These are phyloP conservation scores for Penicillium occitanis DNA, from an alignment of 2,329 filamentous ascomycete genomes.

Conservation along the genomic window DNA sequence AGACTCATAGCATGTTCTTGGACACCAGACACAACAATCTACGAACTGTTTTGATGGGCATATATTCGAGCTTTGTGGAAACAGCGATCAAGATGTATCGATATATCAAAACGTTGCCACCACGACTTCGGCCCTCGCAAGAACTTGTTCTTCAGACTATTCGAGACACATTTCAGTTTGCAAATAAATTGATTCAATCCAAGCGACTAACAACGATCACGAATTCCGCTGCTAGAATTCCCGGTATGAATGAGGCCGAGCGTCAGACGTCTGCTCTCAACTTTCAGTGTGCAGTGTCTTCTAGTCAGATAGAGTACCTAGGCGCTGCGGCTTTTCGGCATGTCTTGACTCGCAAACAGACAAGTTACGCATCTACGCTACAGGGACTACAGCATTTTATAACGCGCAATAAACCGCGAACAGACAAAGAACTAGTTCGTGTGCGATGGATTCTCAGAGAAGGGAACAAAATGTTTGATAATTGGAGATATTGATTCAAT, in stretches of 20 bases:
- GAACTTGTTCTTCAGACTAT: constrained; percentile 66
- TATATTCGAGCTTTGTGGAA: constrained; percentile 73
- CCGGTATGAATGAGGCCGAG: too few species aligned
- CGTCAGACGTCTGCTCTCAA: constrained; percentile 23
- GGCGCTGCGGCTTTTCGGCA: constrained; percentile 67
- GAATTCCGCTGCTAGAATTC: neutral
- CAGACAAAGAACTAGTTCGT: constrained; percentile 36
- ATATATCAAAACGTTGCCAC: constrained; percentile 61
- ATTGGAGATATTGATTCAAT: constrained; percentile 35
- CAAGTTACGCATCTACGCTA: constrained; percentile 63
- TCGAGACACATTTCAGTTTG: constrained; percentile 63
- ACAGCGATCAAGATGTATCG: constrained; percentile 71
- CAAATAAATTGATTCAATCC: constrained; percentile 63
- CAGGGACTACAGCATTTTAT: constrained; percentile 63
- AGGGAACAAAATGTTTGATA: constrained; percentile 37
- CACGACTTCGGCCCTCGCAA: constrained; percentile 52
- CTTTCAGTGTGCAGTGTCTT: constrained; percentile 60
- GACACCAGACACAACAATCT: constrained; percentile 69
- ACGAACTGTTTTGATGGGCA: constrained; percentile 67
- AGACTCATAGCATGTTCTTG: constrained; percentile 62
- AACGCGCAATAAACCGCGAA: constrained; percentile 38
- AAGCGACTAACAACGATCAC: constrained; percentile 37
- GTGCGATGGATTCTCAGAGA: constrained; percentile 36
- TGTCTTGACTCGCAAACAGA: constrained; percentile 71
- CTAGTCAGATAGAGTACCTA: constrained; percentile 62